Conservation (phyloP, 345 rosid genomes). For the Rhodomyrtus tomentosa region DNA sequence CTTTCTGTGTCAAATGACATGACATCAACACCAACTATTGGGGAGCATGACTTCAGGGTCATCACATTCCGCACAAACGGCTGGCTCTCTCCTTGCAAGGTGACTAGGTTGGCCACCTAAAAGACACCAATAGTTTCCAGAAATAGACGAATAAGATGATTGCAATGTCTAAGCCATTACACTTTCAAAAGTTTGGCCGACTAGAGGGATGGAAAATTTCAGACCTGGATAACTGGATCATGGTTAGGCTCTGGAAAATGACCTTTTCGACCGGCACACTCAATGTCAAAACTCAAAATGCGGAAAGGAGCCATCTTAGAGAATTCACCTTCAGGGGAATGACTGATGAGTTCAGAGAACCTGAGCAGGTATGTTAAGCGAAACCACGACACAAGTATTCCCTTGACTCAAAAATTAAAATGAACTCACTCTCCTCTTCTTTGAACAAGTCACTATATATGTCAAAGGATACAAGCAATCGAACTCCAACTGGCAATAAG, state of each 20-base stretch:
- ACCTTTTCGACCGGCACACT: constrained; percentile 99
- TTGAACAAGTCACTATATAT: not conserved
- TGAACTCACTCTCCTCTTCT: not conserved
- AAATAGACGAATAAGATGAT: not conserved
- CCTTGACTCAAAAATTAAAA: not conserved
- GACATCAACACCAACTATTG: constrained; percentile 90
- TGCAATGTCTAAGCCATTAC: not conserved
- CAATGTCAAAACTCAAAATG: constrained; percentile 91
- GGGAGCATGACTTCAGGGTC: constrained; percentile 89
- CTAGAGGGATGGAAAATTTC: not conserved
- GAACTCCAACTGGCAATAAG: constrained; percentile 84
- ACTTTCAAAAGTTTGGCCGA: not conserved
- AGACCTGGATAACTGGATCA: constrained; percentile 97
- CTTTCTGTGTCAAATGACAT: constrained; percentile 87
- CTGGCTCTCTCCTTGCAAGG: constrained; percentile 82
- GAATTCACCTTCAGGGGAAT: constrained; percentile 80
- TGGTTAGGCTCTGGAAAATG: constrained; percentile 98
- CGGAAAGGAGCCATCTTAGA: constrained; percentile 99
- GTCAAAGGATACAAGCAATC: constrained; percentile 83
- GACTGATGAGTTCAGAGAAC: constrained; percentile 74
- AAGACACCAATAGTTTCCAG: constrained; percentile 4
- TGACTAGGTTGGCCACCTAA: constrained; percentile 90
- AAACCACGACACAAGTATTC: not conserved
- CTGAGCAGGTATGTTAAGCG: constrained; percentile 34
- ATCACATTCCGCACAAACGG: constrained; percentile 89